phyloP scores from a whole-genome alignment of 805 yeast genomes.

The Candida boleticola region DNA sequence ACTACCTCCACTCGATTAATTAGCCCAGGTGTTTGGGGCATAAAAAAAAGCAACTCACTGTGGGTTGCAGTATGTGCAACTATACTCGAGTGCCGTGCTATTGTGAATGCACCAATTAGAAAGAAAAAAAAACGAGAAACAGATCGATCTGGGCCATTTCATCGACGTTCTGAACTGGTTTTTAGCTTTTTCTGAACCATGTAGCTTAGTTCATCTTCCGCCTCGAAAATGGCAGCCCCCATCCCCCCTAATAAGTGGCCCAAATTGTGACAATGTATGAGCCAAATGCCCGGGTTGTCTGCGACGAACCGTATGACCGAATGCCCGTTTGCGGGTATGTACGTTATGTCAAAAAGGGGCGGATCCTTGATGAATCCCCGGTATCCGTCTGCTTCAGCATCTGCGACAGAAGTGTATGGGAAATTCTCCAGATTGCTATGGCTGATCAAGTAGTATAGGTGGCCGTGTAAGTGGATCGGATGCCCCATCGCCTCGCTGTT shows the following conservation, averaged over 20 bases:
- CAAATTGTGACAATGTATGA: conserved; percentile 33
- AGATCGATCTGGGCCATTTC: no score
- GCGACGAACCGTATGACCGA: conserved; percentile 30
- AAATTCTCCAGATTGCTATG: conserved; percentile 21
- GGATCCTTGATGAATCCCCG: conserved; percentile 15
- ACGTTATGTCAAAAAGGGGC: conserved; percentile 24
- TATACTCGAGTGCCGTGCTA: no score
- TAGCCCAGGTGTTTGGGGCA: no score
- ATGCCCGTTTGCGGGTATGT: conserved; percentile 31
- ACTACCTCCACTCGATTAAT: no score
- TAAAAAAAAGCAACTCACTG: no score
- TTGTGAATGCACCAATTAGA: no score
- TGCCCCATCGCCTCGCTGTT: conserved; percentile 27
- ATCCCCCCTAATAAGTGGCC: conserved; percentile 34
- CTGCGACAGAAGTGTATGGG: conserved; percentile 20
- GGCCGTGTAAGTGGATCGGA: conserved; percentile 37
- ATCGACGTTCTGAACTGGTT: no score
- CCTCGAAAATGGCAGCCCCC: conserved; percentile 14
- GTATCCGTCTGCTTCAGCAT: conserved; percentile 19
- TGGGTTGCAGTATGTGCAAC: no score
- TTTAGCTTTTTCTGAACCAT: no score
- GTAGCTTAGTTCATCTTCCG: conserved; percentile 2
- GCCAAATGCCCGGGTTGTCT: conserved; percentile 31
- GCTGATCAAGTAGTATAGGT: conserved; percentile 27
- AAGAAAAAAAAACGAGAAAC: no score